phyloP scores from a whole-genome alignment of 2,329 filamentous ascomycete genomes.

The Hypoxylon rubiginosum region DNA sequence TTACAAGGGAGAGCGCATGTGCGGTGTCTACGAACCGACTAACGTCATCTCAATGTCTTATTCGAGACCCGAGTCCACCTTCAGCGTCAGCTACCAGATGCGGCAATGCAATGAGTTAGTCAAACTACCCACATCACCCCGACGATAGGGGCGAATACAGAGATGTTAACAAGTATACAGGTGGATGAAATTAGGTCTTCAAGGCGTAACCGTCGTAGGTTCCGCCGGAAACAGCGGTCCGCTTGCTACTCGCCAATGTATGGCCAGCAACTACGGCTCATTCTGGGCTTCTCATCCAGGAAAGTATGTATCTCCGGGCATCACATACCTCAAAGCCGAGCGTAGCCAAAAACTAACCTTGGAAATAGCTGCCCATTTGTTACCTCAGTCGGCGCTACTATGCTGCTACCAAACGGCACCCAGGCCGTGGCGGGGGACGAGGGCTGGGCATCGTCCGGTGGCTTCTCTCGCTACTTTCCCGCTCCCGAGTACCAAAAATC shows the following conservation, averaged over 20 bases:
- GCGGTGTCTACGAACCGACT: conserved; percentile 55
- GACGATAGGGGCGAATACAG: background rate
- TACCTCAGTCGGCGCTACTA: conserved; percentile 14
- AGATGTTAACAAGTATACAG: background rate
- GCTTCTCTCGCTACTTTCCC: conserved; percentile 44
- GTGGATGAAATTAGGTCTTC: conserved; percentile 16
- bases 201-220: conserved; percentile 19
- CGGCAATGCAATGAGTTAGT: conserved; percentile 56
- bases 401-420: conserved; percentile 5
- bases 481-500: conserved; percentile 45
- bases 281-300: conserved; percentile 9
- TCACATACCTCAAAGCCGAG: background rate
- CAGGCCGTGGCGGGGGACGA: conserved; percentile 8
- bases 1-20: conserved; percentile 57
- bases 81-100: conserved; percentile 61
- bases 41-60: conserved; percentile 65
- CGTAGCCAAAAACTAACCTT: background rate
- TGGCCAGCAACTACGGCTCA: conserved; percentile 1
- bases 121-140: background rate
- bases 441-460: conserved; percentile 29
- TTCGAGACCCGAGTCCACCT: conserved; percentile 60
- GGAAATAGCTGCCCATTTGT: conserved; percentile 12
- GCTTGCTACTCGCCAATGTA: conserved; percentile 18
- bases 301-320: background rate
- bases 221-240: conserved; percentile 26